Base-by-base conservation (phyloP, 2,329 filamentous ascomycete genomes). In the Aspergillus unguis region DNA sequence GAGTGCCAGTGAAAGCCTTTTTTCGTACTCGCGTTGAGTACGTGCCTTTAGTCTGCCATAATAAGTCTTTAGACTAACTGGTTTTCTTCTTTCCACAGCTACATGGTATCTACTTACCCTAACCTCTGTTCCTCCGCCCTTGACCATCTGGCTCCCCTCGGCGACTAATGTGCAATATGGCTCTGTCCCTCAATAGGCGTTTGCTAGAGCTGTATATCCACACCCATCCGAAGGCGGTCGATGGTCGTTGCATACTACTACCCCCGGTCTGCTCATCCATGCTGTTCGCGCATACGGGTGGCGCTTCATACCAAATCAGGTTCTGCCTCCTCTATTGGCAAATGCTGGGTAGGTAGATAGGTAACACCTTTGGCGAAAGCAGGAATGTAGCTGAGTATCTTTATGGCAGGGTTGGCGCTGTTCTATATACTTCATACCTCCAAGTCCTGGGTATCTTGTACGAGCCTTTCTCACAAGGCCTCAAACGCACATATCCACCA, bases 21-120 rank as follows among this genome's bases (percentile, higher is more conserved):
- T 95, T 96, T 73, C 84, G 90, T 56, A 92, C 89, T 1, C 79
- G 92, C 53, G 90, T 96, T 58, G 92, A 96, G 76, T 96, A 91
- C 68, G 46, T 29, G 4, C 31, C 33, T 7, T 50, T 32, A 50
- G 38, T 45, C 17, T 25, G n/a, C 6, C 48, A 25, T 45, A 28
- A 17, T 17, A 17, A 17, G 10, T n/a, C 9, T 38, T 5, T 11
- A 10, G 28, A 37, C 47, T 47, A 11, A 51, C 40, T 8, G n/a
- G 26, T 17, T 38, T 37, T 37, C 35, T 17, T 23, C 23, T 44
- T 45, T 40, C 23, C 35, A 61, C 25, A 80, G 78, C 64, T 81
- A 80, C 56, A 77, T 80, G 76, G 77, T 80, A 44, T 28, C 17
- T 17, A 75, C 53, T 54, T 52, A 44, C 44, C 48, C 48, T 43